Evolutionary conservation across 257 asterid genomes (phyloP), one percentile per base, ranked within the genome.

Genomic region (Nicotiana paniculata): DNA sequence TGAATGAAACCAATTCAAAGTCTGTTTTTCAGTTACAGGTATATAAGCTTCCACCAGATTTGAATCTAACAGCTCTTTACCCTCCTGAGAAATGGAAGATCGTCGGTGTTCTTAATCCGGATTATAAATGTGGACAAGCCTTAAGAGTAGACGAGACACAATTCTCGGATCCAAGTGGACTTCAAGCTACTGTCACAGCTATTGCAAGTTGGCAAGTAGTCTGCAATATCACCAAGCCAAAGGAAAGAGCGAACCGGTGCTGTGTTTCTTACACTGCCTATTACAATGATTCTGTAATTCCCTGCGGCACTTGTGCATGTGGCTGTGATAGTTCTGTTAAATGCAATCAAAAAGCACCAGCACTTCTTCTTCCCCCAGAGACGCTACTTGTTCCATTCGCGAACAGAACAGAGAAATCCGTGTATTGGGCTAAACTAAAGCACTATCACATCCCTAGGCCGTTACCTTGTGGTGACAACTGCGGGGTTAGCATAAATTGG

Each of bases 401-500:
- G 0, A 93, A 94, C 85, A 65, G 99, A 54, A 90, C 97, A 2
- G 83, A 58, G 1, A 92, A 91, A 79, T 92, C 97, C 0, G 30
- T 64, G 10, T 98, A 97, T 0, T 94, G 89, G 85, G 97, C 97
- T 6, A 83, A 78, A 30, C 26, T 96, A 9, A 89, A 91, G 26
- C 83, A 92, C 81, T 69, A 18, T 2, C 35, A 80, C 0, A 77
- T 94, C 2, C 99, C 99, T 0, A 28, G 18, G 10, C 90, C 78
- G 58, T 58, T 92, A 78, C 99, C 99, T 1, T 96, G 98, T 79
- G 95, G 97, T 0, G 98, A 96, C 61, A 93, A 96, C 37, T 94
- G 99, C 65, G 99, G 98, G 4, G 93, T 96, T 74, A 93, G 91
- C 90, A 86, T 96, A 61, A 96, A 96, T 84, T 94, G 99, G 99